A percentile compares a stretch with the other conserved stretches of the same genome.
phyloP scores from a whole-genome alignment of 2,329 filamentous ascomycete genomes.

The Colletotrichum sp. region DNA sequence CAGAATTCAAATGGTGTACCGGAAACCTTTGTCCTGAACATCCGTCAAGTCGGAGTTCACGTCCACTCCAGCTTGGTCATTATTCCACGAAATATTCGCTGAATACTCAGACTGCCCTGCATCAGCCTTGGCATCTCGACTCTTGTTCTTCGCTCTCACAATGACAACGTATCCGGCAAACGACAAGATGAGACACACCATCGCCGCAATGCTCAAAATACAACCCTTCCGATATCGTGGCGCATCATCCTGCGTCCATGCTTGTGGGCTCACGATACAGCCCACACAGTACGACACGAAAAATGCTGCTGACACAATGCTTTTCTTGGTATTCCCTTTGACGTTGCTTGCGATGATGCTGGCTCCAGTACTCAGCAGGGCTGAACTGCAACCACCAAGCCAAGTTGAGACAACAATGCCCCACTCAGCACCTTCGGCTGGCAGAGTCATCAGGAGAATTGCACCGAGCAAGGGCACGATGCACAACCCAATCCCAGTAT shows the following conservation, averaged over 20 bases:
- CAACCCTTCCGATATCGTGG: conserved; percentile 25
- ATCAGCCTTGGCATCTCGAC: not conserved
- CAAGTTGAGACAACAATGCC: conserved; percentile 27
- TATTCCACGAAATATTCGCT: not conserved
- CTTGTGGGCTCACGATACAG: conserved; percentile 27
- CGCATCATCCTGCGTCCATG: conserved; percentile 26
- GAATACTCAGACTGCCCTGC: not conserved
- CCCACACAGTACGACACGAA: conserved; percentile 30
- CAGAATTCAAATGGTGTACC: conserved; percentile 19
- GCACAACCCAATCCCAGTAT: conserved; percentile 26
- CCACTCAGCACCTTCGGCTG: conserved; percentile 15
- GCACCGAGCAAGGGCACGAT: conserved; percentile 10
- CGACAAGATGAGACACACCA: conserved; percentile 9
- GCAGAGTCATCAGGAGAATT: conserved; percentile 21
- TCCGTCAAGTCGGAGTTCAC: conserved; percentile 27
- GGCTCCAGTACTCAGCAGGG: conserved; percentile 20
- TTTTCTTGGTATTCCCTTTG: conserved; percentile 34
- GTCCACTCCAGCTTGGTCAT: not conserved
- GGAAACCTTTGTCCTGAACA: conserved; percentile 25
- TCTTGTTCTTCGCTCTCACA: not conserved
- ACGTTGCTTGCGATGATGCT: conserved; percentile 29
- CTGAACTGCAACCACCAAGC: conserved; percentile 23
- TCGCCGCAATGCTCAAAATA: conserved; percentile 24
- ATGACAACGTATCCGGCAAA: not conserved
- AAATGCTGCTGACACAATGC: conserved; percentile 26